These are phyloP conservation scores for Chlorophyllum brunneum DNA, from an alignment of 768 basidiomycete species.

Conservation along the genomic window DNA sequence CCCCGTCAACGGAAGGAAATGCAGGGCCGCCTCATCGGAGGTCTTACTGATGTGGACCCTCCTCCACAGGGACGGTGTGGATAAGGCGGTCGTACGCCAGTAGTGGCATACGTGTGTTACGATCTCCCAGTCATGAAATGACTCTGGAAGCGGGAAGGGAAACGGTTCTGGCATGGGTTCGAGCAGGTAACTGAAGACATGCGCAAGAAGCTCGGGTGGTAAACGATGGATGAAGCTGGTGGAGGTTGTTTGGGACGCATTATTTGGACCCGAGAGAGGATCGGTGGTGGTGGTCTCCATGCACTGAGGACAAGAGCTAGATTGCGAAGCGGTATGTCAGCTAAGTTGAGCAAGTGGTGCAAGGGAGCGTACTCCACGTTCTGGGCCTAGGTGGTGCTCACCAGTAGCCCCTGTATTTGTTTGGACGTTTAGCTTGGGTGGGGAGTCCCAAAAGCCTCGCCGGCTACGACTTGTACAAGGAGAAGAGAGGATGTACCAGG, in stretches of 20 bases:
- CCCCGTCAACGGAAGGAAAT: not conserved
- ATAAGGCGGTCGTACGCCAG: slow-evolving; percentile 9
- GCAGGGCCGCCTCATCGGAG: slow-evolving; percentile 7
- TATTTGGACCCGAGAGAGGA: not conserved
- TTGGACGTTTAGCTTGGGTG: too few species aligned
- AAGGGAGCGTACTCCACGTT: too few species aligned
- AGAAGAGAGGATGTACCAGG: not conserved
- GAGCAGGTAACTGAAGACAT: slow-evolving; percentile 10
- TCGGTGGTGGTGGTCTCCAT: too few species aligned
- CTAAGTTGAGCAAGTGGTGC: too few species aligned
- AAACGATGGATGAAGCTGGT: not conserved
- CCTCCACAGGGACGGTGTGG: slow-evolving; percentile 6
- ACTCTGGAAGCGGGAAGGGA: slow-evolving; percentile 3
- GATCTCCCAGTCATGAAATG: slow-evolving; percentile 8
- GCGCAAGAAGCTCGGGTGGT: slow-evolving; percentile 15
- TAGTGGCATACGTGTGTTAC: slow-evolving; percentile 3
- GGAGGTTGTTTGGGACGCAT: not conserved
- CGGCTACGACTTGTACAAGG: too few species aligned
- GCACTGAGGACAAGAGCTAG: too few species aligned
- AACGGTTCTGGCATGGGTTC: slow-evolving; percentile 4
- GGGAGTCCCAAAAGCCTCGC: too few species aligned
- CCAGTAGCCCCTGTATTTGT: too few species aligned
- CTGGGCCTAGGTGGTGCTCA: too few species aligned
- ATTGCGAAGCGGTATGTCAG: too few species aligned
- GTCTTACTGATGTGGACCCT: slow-evolving; percentile 2